Base-by-base conservation (phyloP, 495 filamentous ascomycete genomes). In the Aspergillus biplanus region DNA sequence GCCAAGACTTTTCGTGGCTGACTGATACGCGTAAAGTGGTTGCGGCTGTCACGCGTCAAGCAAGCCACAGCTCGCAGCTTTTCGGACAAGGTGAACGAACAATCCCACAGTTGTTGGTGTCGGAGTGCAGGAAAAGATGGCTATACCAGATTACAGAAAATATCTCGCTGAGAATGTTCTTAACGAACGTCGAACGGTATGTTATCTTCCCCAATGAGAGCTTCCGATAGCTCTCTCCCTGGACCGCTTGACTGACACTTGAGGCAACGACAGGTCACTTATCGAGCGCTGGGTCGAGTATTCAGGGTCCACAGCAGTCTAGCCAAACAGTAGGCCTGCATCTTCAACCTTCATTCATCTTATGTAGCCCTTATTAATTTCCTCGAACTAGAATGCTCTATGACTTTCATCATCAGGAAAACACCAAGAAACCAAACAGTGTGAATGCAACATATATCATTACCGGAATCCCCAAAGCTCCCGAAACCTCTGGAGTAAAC, bases 391-490 rank as follows among this genome's bases (percentile, higher is more conserved):
- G 93, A 67, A 93, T 97, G 83, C 87, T 99, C 2, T 96, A 88
- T 74, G 93, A 97, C 13, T 98, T 97, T 67, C 84, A 97, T 73
- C 79, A 77, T 52, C 83, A 77, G 49, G 89, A 97, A 78, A 97
- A 94, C 75, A 81, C 79, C 35, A 92, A 89, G 71, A 90, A 86
- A 49, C 86, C 92, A 0, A 82, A 83, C 12, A 85, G 82, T 39
- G 82, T 98, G 44, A 87, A 93, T 77, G 94, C 95, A 58, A 97
- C 92, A 16, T 99, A 97, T 72, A 76, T 98, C 52, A 69, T 98
- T 31, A 87, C 88, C 58, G 95, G 95, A 21, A 72, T 78, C 44
- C 82, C 79, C 42, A 77, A 70, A 42, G 35, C 64, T 4, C 56
- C 62, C n/a, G 59, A 84, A 71, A 69, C 66, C 37, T 61, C 61